Evolutionary conservation across 1,139 yeast species (phyloP).

Genomic region (Diutina sp.): DNA sequence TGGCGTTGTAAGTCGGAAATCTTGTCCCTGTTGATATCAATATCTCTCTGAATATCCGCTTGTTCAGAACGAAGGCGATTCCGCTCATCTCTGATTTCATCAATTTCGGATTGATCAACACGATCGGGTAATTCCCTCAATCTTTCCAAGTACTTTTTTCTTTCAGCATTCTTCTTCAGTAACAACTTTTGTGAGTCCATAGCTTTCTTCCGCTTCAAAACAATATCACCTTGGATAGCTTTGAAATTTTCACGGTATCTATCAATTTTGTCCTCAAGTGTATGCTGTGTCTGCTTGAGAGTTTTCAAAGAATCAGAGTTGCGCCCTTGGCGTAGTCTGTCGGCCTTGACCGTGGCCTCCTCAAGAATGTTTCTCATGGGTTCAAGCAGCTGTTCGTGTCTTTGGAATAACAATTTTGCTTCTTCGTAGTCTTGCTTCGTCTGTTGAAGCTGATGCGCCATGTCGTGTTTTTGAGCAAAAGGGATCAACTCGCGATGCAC

Average conservation of each 20-base stretch:
- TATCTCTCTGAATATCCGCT: constrained; percentile 5
- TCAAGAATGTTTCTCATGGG: constrained; percentile 17
- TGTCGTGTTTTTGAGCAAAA: constrained; percentile 46
- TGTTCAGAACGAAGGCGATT: constrained; percentile 8
- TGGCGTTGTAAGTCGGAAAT: constrained; percentile 7
- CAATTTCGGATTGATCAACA: constrained; percentile 6
- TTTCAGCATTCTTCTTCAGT: neutral
- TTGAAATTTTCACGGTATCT: constrained; percentile 9
- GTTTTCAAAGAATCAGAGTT: constrained; percentile 1
- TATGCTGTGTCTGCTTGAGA: neutral
- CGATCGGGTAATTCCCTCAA: neutral
- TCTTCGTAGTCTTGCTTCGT: constrained; percentile 30
- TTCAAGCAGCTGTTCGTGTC: constrained; percentile 15
- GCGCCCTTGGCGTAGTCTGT: constrained; percentile 5
- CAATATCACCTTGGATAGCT: neutral
- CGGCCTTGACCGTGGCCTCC: constrained; percentile 6
- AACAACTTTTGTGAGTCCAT: neutral
- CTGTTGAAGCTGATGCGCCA: constrained; percentile 27
- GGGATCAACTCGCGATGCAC: constrained; percentile 43
- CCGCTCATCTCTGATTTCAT: constrained; percentile 7
- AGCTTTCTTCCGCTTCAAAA: neutral
- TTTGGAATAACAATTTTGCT: constrained; percentile 19
- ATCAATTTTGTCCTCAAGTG: neutral
- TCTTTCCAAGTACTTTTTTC: neutral
- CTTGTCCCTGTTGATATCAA: neutral